Evolutionary conservation across 768 basidiomycete genomes (phyloP), one percentile per base, ranked within the genome.

Genomic region (Rhodotorula kratochvilovae): DNA sequence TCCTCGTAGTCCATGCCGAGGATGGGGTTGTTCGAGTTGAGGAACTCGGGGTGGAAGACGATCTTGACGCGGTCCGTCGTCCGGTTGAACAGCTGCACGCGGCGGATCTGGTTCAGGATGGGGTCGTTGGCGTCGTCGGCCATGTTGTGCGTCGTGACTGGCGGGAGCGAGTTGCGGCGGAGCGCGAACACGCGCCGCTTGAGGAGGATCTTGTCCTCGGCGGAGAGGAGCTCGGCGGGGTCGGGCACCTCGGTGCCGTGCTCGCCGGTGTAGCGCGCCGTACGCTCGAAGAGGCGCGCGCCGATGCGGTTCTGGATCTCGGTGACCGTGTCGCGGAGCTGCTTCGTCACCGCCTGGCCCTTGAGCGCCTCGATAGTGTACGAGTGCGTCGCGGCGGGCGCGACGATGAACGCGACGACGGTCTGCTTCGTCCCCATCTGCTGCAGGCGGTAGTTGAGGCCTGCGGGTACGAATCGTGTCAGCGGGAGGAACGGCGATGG

Each of bases 121-220:
- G 96, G 96, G 79, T 99, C 96, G 76, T 82, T 88, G 43, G 86
- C 82, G 79, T 98, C 95, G 79, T 98, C 95, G 33, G 85, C 87
- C 96, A 98, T 98, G 82, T 99, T 99, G 83, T 99, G 96, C 25
- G 96, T 99, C n/a, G 89, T 89, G 54, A 99, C 86, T 2, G 96
- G 91, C 0, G 96, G 96, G n/a, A 93, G 86, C 19, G 90, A 87
- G 82, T 91, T 91, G 73, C 96, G 87, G 81, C 92, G 95, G 68
- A 99, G 86, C 12, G 96, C 96, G 79, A 96, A 95, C 71, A 94
- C 95, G 67, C 96, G 89, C 8, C 96, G 88, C 82, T 99, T 99
- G 76, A 99, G 85, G 27, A 93, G 84, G 27, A 98, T 88, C 80
- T 91, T 91, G 82, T 99, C 96, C 80, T 96, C 92, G 43, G 88